Percentiles rank a stretch among this genome's conserved stretches.
Evolutionary conservation across 257 asterid genomes (phyloP).

Genomic region (Gentiana straminea): DNA sequence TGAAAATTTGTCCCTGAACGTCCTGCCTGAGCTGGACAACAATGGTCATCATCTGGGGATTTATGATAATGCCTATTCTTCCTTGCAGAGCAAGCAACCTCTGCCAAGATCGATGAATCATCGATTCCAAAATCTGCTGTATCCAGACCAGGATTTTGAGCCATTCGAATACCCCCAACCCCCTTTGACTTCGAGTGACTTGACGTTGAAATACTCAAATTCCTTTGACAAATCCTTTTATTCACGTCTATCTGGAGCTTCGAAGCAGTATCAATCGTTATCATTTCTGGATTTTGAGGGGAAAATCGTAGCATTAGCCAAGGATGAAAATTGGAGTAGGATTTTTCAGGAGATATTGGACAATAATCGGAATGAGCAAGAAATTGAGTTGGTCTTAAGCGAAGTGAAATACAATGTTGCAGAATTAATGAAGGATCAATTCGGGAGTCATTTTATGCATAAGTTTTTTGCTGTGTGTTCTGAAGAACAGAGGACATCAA

Average conservation of each 20-base stretch:
- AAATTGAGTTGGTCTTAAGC: conserved; percentile 29
- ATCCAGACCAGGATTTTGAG: conserved; percentile 7
- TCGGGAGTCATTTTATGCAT: conserved; percentile 45
- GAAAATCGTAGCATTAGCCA: conserved; percentile 23
- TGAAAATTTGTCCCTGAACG: conserved; percentile 2
- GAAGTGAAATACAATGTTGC: conserved; percentile 21
- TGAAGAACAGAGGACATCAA: conserved; percentile 56
- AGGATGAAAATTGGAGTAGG: conserved; percentile 32
- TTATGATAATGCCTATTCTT: conserved; percentile 11
- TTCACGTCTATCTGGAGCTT: conserved; percentile 5
- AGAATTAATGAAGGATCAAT: conserved; percentile 47
- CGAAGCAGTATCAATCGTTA: conserved; percentile 6
- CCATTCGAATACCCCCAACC: conserved; percentile 1
- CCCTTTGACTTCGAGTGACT: background rate
- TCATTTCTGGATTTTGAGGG: conserved; percentile 31
- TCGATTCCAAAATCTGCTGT: conserved; percentile 15
- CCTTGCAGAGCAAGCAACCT: conserved; percentile 54
- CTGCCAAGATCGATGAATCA: conserved; percentile 5
- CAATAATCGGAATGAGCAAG: conserved; percentile 18
- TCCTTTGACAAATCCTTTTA: background rate
- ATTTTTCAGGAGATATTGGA: conserved; percentile 33
- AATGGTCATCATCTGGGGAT: conserved; percentile 1
- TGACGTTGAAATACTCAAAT: background rate
- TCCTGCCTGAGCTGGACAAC: background rate
- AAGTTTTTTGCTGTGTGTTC: conserved; percentile 43